Evolutionary conservation across 768 basidiomycete genomes (phyloP).

Genomic region (Leucocoprinus birnbaumii): DNA sequence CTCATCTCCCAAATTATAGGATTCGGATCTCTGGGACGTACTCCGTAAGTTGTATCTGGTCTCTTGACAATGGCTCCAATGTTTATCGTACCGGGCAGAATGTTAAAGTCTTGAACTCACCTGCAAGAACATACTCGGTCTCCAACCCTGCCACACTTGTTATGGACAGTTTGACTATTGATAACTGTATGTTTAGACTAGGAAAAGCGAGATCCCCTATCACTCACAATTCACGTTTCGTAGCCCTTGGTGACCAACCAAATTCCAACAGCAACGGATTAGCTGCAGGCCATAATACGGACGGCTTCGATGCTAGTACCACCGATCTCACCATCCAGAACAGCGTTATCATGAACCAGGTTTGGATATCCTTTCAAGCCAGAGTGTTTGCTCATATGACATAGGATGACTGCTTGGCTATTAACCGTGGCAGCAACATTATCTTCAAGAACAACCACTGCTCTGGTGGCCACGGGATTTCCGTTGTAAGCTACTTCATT

Average conservation of each 20-base stretch:
- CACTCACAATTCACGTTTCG: not conserved
- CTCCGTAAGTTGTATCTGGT: conserved; percentile 23
- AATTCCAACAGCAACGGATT: conserved; percentile 48
- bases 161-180: conserved; percentile 47
- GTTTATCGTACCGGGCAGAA: conserved; percentile 26
- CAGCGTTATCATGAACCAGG: conserved; percentile 34
- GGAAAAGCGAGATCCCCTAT: not conserved
- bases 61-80: conserved; percentile 21
- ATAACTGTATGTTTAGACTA: conserved; percentile 43
- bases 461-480: conserved; percentile 62
- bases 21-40: conserved; percentile 37
- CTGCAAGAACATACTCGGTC: conserved; percentile 34
- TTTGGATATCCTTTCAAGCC: conserved; percentile 20
- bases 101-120: conserved; percentile 39
- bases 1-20: conserved; percentile 16
- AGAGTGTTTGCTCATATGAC: conserved; percentile 1
- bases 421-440: conserved; percentile 41
- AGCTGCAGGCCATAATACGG: conserved; percentile 50
- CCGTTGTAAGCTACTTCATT: conserved; percentile 41
- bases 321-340: conserved; percentile 36
- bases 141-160: conserved; percentile 35
- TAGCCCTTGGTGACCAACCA: conserved; percentile 49
- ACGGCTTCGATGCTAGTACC: conserved; percentile 44
- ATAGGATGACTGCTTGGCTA: conserved; percentile 62
- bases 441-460: conserved; percentile 51